These are phyloP conservation scores for Euryodendron excelsum DNA, from an alignment of 148 eudicot genomes.

Conservation along the genomic window DNA sequence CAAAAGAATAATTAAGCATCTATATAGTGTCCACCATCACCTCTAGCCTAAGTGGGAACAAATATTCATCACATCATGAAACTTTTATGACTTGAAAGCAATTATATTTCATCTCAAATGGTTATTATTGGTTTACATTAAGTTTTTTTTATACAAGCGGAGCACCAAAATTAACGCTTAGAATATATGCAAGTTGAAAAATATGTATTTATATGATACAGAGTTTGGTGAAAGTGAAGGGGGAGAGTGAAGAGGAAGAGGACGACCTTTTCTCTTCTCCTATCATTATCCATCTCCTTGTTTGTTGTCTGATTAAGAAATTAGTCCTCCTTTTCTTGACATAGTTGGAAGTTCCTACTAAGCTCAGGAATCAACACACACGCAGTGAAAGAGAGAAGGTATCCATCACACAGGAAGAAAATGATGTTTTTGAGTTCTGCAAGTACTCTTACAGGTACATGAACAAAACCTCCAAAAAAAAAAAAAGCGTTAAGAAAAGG, in stretches of 20 bases:
- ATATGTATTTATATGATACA: slow-evolving; percentile 1
- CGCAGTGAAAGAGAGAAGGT: neutral
- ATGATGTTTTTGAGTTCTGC: slow-evolving; percentile 16
- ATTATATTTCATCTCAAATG: too few species aligned
- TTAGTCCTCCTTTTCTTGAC: neutral
- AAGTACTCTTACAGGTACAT: slow-evolving; percentile 4
- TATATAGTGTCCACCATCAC: too few species aligned
- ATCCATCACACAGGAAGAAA: slow-evolving; percentile 1
- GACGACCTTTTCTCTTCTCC: slow-evolving; percentile 26
- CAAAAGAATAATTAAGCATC: too few species aligned
- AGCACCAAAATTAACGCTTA: too few species aligned
- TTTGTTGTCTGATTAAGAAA: slow-evolving; percentile 15
- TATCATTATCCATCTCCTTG: slow-evolving; percentile 31
- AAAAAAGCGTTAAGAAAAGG: too few species aligned
- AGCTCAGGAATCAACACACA: neutral
- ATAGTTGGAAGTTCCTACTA: neutral
- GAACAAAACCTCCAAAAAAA: neutral
- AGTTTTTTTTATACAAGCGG: too few species aligned
- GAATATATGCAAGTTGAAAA: too few species aligned
- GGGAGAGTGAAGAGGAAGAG: slow-evolving; percentile 15
- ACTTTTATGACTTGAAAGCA: too few species aligned
- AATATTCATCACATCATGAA: too few species aligned
- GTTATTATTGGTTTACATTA: too few species aligned
- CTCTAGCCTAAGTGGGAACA: too few species aligned
- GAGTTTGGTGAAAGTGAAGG: slow-evolving; percentile 18